A percentile compares a stretch with the other conserved stretches of the same genome.
Conservation (phyloP, 2,329 filamentous ascomycete species). For the Penicillium sclerotiorum region DNA sequence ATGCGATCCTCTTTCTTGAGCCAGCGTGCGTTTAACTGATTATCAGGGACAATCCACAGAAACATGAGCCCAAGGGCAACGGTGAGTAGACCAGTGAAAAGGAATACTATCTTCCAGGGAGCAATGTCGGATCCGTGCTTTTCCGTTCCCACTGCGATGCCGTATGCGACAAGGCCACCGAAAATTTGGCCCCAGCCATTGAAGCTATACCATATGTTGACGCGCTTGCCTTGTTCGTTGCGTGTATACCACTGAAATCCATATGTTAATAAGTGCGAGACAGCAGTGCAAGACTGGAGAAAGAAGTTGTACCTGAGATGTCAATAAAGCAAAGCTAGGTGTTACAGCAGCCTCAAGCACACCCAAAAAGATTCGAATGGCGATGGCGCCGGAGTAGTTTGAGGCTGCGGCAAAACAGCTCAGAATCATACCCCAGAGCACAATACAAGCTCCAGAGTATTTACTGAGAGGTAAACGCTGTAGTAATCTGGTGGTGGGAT, state of each 20-base stretch:
- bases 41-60: slow-evolving; percentile 59
- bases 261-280: neutral
- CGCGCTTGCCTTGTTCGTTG: slow-evolving; percentile 65
- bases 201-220: slow-evolving; percentile 69
- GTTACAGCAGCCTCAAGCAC: slow-evolving; percentile 70
- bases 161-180: slow-evolving; percentile 65
- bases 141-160: slow-evolving; percentile 59
- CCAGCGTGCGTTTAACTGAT: slow-evolving; percentile 63
- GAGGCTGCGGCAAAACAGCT: slow-evolving; percentile 64
- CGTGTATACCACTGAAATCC: slow-evolving; percentile 67
- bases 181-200: slow-evolving; percentile 67
- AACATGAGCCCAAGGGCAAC: slow-evolving; percentile 53
- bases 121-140: slow-evolving; percentile 60
- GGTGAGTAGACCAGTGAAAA: slow-evolving; percentile 58
- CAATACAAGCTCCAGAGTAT: slow-evolving; percentile 65
- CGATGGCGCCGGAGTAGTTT: slow-evolving; percentile 63
- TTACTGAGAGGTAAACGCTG: slow-evolving; percentile 67
- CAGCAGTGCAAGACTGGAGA: neutral
- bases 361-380: slow-evolving; percentile 68
- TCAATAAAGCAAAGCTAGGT: slow-evolving; percentile 69
- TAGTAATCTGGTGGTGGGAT: slow-evolving; percentile 65
- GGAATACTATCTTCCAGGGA: slow-evolving; percentile 67
- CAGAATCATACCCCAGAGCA: slow-evolving; percentile 64
- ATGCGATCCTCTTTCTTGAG: slow-evolving; percentile 67
- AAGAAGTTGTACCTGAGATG: slow-evolving; percentile 49